A percentile compares a stretch with the other conserved stretches of the same genome.
These are phyloP conservation scores for Globisporangium irregulare DNA, from an alignment of 352 stramenopile species.

Conservation along the genomic window DNA sequence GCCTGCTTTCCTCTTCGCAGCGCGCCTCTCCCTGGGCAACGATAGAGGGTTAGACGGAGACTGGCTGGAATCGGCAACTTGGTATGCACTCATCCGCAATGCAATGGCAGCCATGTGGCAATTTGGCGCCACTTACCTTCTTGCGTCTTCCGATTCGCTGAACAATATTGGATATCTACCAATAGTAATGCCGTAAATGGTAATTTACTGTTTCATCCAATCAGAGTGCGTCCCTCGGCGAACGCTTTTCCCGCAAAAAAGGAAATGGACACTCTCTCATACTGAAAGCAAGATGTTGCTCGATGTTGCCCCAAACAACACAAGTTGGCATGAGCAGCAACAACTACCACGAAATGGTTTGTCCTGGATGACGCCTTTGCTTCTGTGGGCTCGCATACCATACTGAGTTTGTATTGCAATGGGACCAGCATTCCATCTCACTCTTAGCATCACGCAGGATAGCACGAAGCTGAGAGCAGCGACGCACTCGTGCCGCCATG, in stretches of 20 bases:
- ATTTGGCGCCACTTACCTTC: not conserved
- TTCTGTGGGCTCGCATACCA: not conserved
- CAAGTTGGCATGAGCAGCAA: not conserved
- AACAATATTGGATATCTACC: not conserved
- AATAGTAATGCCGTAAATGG: not conserved
- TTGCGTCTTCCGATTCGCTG: not conserved
- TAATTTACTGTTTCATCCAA: not conserved
- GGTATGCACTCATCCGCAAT: not conserved
- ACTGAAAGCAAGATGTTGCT: not conserved
- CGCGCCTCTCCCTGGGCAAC: not conserved
- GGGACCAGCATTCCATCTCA: too few relatives aligned
- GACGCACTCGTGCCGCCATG: not conserved
- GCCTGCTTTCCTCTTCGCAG: slow-evolving; percentile 2
- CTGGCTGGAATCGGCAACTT: not conserved
- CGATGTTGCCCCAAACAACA: not conserved
- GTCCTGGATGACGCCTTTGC: not conserved
- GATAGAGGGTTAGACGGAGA: not conserved
- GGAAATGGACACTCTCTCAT: too few relatives aligned
- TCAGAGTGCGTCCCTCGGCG: not conserved
- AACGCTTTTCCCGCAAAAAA: not conserved
- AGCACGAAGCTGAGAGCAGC: not conserved
- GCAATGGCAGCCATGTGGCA: not conserved
- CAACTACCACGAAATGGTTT: not conserved
- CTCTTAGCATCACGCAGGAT: not conserved
- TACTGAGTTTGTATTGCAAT: not conserved